Evolutionary conservation across 2,329 filamentous ascomycete species (phyloP), one percentile per base, ranked within the genome.

Genomic region (Pyricularia pennisetigena): DNA sequence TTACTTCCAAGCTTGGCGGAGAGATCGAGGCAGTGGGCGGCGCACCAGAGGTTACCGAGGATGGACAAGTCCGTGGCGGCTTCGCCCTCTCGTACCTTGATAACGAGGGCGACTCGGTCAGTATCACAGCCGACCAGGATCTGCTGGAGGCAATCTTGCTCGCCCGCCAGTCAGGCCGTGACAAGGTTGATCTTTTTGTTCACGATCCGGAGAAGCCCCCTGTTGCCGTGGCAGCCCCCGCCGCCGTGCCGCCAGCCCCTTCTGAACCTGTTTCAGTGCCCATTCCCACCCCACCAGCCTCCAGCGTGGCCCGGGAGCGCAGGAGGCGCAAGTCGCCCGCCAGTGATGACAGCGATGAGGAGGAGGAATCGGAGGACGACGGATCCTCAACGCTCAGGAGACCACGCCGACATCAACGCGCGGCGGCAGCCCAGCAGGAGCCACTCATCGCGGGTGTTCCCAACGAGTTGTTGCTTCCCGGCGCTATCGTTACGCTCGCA

Each of bases 111-210:
- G 95, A 99, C 76, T 94, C 92, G 0, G 93, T 99, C 20, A 97
- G 94, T 59, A 97, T 99, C 76, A 99, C 95, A 12, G 97, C 94
- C 0, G 93, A 98, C 75, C 90, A 94, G 72, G 95, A 99, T 76
- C 85, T 99, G 61, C 80, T 95, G 2, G 95, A 99, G 79, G 93
- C 95, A 1, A 92, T 99, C 72, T 84, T 89, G 24, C 85, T 98
- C 30, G 92, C 94, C 4, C 90, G 92, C 70, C 88, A 91, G 69
- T 85, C 86, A 64, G 88, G 84, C 72, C 89, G 88, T 64, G 95
- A 98, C 73, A 99, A 99, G 84, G 95, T 99, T 24, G 95, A 99
- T 74, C 85, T 99, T 20, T 98, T 97, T 74, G 94, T 98, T 14
- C 95, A 99, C 77, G 91, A 99, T 74, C 94, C 94, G 0, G 88